These are phyloP conservation scores for Gossypium bickii DNA, from an alignment of 345 rosid species.

Conservation along the genomic window DNA sequence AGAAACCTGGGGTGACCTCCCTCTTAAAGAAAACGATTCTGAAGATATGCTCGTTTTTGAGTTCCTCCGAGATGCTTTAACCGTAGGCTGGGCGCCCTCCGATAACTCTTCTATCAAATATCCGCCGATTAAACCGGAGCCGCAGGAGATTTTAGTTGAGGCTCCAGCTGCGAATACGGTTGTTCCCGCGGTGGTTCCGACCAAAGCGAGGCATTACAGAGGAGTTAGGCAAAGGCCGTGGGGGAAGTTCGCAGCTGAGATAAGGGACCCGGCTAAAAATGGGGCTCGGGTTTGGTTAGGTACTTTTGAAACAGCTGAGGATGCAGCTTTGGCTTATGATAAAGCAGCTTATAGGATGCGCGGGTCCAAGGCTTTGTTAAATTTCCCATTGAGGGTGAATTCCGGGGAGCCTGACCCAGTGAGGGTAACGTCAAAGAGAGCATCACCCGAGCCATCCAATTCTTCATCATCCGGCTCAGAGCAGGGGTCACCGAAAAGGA, in stretches of 20 bases:
- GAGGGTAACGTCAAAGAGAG: conserved; percentile 72
- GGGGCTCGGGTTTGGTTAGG: conserved; percentile 99
- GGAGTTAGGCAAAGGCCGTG: conserved; percentile 98
- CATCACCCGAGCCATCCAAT: conserved; percentile 48
- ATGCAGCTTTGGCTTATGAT: conserved; percentile 95
- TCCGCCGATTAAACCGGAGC: conserved; percentile 40
- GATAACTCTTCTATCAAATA: conserved; percentile 23
- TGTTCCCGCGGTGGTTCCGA: conserved; percentile 15
- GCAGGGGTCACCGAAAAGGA: conserved; percentile 49
- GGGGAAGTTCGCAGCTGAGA: conserved; percentile 99
- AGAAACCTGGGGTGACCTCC: conserved; percentile 91
- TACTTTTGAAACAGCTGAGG: conserved; percentile 95
- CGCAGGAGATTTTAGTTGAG: conserved; percentile 22
- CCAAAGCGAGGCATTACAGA: conserved; percentile 75
- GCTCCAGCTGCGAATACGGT: neutral
- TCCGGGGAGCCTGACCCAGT: conserved; percentile 97
- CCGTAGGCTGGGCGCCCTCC: conserved; percentile 76
- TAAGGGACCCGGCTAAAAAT: conserved; percentile 93
- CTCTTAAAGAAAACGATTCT: conserved; percentile 67
- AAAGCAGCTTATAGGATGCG: conserved; percentile 95
- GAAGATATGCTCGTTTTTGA: conserved; percentile 84
- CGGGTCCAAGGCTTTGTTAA: conserved; percentile 85
- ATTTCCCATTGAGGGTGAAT: conserved; percentile 84
- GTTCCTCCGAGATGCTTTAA: conserved; percentile 67
- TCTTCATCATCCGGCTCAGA: conserved; percentile 39